Evolutionary conservation across 148 eudicot genomes (phyloP).

Genomic region (Nyssa sinensis): DNA sequence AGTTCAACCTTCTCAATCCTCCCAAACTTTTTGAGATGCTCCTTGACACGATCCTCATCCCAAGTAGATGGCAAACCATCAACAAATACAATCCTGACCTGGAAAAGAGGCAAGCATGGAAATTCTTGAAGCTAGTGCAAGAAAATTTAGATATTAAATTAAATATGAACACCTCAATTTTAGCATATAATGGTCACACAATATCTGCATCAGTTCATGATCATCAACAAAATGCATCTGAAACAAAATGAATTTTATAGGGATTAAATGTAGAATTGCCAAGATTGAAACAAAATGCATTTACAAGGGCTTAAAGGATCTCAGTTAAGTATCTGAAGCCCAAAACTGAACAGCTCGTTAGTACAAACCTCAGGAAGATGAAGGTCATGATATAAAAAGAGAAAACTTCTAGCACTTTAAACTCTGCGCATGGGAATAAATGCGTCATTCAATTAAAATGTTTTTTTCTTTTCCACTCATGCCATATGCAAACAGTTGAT

Average conservation of each 20-base stretch:
- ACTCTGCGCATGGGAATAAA: neutral
- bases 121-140: neutral
- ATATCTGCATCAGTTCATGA: too few species aligned
- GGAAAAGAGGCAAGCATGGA: neutral
- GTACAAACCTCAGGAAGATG: neutral
- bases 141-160: neutral
- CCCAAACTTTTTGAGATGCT: slow-evolving; percentile 4
- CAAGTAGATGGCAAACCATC: slow-evolving; percentile 7
- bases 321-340: neutral
- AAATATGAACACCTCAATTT: too few species aligned
- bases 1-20: slow-evolving; percentile 15
- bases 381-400: neutral
- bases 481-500: neutral
- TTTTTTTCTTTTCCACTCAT: neutral
- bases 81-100: slow-evolving; percentile 17
- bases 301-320: neutral
- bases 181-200: too few species aligned
- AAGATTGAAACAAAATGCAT: too few species aligned
- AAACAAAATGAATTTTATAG: neutral
- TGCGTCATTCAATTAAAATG: neutral
- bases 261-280: neutral
- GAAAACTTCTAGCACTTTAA: neutral
- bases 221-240: too few species aligned
- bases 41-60: slow-evolving; percentile 5
- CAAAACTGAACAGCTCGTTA: neutral